Percentiles rank a stretch among this genome's conserved stretches.
Conservation (phyloP, 495 filamentous ascomycete genomes). For the Melanomma pulvis-pyrius region DNA sequence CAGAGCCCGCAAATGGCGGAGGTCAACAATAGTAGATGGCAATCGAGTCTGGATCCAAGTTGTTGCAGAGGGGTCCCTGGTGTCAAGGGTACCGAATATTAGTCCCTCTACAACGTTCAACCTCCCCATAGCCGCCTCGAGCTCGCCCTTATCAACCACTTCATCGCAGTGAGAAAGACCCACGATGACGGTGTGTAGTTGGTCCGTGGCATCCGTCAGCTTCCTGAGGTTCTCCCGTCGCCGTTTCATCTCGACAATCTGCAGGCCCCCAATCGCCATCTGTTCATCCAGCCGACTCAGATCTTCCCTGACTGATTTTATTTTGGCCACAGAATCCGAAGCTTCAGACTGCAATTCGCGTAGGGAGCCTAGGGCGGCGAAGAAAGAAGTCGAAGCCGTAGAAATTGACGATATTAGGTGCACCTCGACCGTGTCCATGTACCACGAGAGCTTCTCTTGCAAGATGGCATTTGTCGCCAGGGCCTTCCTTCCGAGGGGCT, state of each 20-base stretch:
- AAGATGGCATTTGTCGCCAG: slow-evolving; percentile 96
- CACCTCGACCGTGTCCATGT: slow-evolving; percentile 99
- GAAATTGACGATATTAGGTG: slow-evolving; percentile 97
- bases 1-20: slow-evolving; percentile 77
- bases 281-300: slow-evolving; percentile 79
- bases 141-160: slow-evolving; percentile 75
- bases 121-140: slow-evolving; percentile 75
- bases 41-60: slow-evolving; percentile 31
- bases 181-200: slow-evolving; percentile 77
- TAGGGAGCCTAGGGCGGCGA: slow-evolving; percentile 89
- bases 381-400: slow-evolving; percentile 92
- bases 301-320: slow-evolving; percentile 78
- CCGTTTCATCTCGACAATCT: slow-evolving; percentile 79
- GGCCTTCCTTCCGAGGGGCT: slow-evolving; percentile 66
- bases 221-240: slow-evolving; percentile 83
- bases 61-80: slow-evolving; percentile 40
- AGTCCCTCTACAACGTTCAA: slow-evolving; percentile 77
- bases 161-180: slow-evolving; percentile 76
- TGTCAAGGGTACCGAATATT: slow-evolving; percentile 66
- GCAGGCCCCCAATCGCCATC: slow-evolving; percentile 82
- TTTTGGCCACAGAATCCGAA: slow-evolving; percentile 84
- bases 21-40: slow-evolving; percentile 59
- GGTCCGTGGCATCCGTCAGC: slow-evolving; percentile 77
- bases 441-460: slow-evolving; percentile 99
- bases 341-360: slow-evolving; percentile 90